Base-by-base conservation (phyloP, 108 stramenopile species). In the Nitzschia sp. region DNA sequence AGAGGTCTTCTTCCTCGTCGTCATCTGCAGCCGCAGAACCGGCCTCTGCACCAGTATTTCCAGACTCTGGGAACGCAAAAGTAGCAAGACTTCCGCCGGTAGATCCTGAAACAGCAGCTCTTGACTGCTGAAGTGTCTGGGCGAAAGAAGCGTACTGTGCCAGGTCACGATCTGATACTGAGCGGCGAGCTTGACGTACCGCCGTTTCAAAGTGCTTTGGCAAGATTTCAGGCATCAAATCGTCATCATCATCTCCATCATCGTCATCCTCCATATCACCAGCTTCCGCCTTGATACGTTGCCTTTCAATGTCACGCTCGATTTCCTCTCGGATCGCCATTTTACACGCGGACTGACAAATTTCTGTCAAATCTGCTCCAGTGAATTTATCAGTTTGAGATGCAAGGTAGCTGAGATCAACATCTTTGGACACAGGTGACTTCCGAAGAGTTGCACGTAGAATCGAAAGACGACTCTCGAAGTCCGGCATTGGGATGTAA, bases 401-500 rank as follows among this genome's bases (percentile, higher is more conserved):
- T 38, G 99, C 96, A 57, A 99, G 87, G 77, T 97, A 98, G 48
- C 86, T 75, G 28, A 98, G 84, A 80, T 99, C 98, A 30, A 99
- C 97, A 50, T 99, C 99, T 77, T 96, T 96, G 53, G 95, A 89
- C 29, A 99, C 83, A 33, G 99, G 99, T 25, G 91, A 89, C 86
- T 99, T 98, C 71, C 97, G 94, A 6, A 99, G 88, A 27, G 95
- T 95, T 38, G 99, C 98, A 64, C 95, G 95, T 32, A 99, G 86
- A 76, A 99, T 98, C 41, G 88, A 89, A 58, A 98, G 78, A 50
- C 99, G 93, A 69, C 87, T 85, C 71, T 98, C 99, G 72, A 87
- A 94, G 80, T 99, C 99, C 6, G 99, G 99, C 96, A 98, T 97
- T 63, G 99, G 99, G 71, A 99, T 99, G 89, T 97, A 99, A 67